Percentiles rank a stretch among this genome's conserved stretches.
Conservation (phyloP, 306 rosid species). For the Sophora flavescens region DNA sequence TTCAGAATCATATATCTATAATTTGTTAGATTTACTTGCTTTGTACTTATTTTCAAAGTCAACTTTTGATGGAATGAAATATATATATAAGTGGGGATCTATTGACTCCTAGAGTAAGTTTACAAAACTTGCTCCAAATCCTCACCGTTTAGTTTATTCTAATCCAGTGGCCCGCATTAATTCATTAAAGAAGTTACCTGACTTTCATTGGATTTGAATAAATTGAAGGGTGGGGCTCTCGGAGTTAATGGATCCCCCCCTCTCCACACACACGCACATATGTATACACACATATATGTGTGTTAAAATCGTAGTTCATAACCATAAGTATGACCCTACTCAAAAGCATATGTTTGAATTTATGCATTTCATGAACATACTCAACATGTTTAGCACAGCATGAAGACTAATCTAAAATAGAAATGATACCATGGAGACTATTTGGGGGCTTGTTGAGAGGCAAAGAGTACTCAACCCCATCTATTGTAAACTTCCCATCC, state of each 20-base stretch:
- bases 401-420: slow-evolving; percentile 10
- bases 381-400: not conserved
- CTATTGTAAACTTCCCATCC: slow-evolving; percentile 86
- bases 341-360: slow-evolving; percentile 2
- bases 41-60: not conserved
- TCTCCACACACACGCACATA: too few species aligned
- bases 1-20: slow-evolving; percentile 28
- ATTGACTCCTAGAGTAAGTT: too few species aligned
- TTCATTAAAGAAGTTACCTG: too few species aligned
- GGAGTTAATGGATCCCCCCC: too few species aligned
- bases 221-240: too few species aligned
- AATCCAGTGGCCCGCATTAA: too few species aligned
- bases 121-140: too few species aligned
- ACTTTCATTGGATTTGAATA: too few species aligned
- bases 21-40: not conserved
- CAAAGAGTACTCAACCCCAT: slow-evolving; percentile 70
- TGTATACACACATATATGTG: too few species aligned
- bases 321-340: slow-evolving; percentile 8
- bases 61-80: slow-evolving; percentile 19
- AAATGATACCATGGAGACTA: slow-evolving; percentile 89
- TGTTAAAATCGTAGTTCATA: not conserved
- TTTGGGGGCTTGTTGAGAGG: slow-evolving; percentile 89
- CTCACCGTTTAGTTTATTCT: too few species aligned
- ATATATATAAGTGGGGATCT: not conserved
- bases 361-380: not conserved